Evolutionary conservation across 495 filamentous ascomycete genomes (phyloP).

Genomic region (Trichoderma virens): DNA sequence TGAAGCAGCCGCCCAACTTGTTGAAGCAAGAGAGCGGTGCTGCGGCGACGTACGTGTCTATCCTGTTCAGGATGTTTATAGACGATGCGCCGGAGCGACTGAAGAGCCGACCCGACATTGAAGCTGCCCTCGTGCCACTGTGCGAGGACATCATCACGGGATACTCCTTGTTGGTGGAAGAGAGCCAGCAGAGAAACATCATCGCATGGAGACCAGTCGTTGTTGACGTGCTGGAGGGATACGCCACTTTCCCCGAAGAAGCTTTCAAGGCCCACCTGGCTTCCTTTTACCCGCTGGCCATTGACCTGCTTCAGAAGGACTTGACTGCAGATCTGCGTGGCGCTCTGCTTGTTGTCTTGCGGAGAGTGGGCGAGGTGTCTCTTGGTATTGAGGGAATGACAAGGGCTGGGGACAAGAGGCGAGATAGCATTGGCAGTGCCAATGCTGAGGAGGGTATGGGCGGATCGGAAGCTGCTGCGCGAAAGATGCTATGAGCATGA

Average conservation of each 20-base stretch:
- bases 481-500: slow-evolving; percentile 7
- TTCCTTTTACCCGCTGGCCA: slow-evolving; percentile 75
- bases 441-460: background rate
- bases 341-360: slow-evolving; percentile 66
- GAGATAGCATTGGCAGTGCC: slow-evolving; percentile 28
- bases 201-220: slow-evolving; percentile 95
- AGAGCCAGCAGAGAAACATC: slow-evolving; percentile 92
- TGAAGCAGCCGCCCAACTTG: slow-evolving; percentile 98
- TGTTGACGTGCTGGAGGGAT: slow-evolving; percentile 94
- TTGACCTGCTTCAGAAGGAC: slow-evolving; percentile 79
- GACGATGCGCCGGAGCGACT: slow-evolving; percentile 77
- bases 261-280: slow-evolving; percentile 73
- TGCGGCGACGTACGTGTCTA: slow-evolving; percentile 87
- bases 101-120: slow-evolving; percentile 69
- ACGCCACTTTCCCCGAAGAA: slow-evolving; percentile 74
- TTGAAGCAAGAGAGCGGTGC: slow-evolving; percentile 93
- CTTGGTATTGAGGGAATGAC: slow-evolving; percentile 54
- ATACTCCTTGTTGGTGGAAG: slow-evolving; percentile 79
- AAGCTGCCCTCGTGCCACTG: slow-evolving; percentile 84
- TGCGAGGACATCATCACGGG: slow-evolving; percentile 85
- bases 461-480: slow-evolving; percentile 1
- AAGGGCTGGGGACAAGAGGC: slow-evolving; percentile 10
- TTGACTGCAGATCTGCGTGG: slow-evolving; percentile 68
- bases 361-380: slow-evolving; percentile 69
- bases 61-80: slow-evolving; percentile 93